These are phyloP conservation scores for Stephania yunnanensis DNA, from an alignment of 164 flowering plant genomes.

Conservation along the genomic window DNA sequence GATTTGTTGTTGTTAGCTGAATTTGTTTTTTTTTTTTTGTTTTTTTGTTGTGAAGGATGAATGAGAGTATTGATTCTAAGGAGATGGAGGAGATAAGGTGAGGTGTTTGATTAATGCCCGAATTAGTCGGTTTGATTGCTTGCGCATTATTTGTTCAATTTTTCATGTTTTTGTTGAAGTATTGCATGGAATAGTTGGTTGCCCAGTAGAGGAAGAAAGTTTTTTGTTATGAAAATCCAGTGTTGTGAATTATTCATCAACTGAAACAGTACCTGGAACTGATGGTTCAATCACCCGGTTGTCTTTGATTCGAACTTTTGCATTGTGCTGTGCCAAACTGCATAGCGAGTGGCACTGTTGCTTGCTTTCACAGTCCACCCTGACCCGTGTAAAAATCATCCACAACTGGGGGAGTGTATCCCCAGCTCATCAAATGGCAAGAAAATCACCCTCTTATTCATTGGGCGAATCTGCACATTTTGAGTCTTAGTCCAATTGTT, in stretches of 20 bases:
- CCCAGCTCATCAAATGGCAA: neutral
- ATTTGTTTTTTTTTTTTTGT: neutral
- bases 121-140: neutral
- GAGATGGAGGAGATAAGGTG: conserved; percentile 62
- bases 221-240: too few relatives aligned
- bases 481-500: neutral
- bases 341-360: neutral
- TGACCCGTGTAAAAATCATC: neutral
- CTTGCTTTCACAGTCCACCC: neutral
- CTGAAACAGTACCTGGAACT: neutral
- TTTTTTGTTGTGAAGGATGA: conserved; percentile 36
- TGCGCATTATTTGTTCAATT: neutral
- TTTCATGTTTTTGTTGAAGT: neutral
- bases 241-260: too few relatives aligned
- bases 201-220: too few relatives aligned
- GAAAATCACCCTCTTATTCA: neutral
- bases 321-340: neutral
- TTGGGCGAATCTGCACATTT: neutral
- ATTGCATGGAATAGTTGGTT: neutral
- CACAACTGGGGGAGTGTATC: neutral
- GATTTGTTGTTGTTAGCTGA: neutral
- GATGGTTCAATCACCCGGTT: neutral
- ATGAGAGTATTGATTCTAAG: conserved; percentile 48
- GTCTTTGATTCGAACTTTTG: neutral
- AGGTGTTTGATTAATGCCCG: conserved; percentile 10